Percentiles rank a stretch among this genome's conserved stretches.
phyloP scores from a whole-genome alignment of 1,284 basidiomycete genomes.

The Ganoderma lingzhi region DNA sequence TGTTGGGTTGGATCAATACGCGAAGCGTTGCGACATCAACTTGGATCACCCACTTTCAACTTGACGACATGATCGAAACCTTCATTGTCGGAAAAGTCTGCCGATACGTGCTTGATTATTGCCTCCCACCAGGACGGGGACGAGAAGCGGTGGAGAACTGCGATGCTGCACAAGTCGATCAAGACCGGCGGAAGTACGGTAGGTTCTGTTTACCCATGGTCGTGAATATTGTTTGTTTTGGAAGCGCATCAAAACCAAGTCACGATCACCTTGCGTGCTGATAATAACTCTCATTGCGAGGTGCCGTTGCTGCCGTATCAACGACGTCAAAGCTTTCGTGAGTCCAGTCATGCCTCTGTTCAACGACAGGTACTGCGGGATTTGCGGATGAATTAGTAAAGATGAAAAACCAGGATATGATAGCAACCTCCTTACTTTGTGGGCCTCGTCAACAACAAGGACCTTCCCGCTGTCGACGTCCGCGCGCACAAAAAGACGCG shows the following conservation, averaged over 20 bases:
- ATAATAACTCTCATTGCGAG: slow-evolving; percentile 76
- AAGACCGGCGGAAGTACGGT: slow-evolving; percentile 74
- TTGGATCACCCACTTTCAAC: slow-evolving; percentile 56
- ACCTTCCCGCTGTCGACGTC: slow-evolving; percentile 72
- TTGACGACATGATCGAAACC: slow-evolving; percentile 73
- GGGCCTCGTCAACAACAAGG: slow-evolving; percentile 77
- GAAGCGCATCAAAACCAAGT: neutral
- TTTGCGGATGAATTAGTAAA: slow-evolving; percentile 2
- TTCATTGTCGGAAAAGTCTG: slow-evolving; percentile 61
- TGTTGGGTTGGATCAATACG: slow-evolving; percentile 35
- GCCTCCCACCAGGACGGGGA: slow-evolving; percentile 80
- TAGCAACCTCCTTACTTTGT: slow-evolving; percentile 59
- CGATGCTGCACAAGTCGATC: slow-evolving; percentile 71
- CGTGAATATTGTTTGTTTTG: neutral
- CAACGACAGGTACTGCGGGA: slow-evolving; percentile 63
- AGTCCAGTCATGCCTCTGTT: slow-evolving; percentile 51
- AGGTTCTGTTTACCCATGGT: slow-evolving; percentile 57
- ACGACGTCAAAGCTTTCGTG: slow-evolving; percentile 61
- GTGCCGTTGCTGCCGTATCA: slow-evolving; percentile 77
- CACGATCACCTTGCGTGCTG: slow-evolving; percentile 66
- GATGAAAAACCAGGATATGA: neutral
- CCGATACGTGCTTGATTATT: slow-evolving; percentile 69
- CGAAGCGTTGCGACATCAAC: neutral
- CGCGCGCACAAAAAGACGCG: slow-evolving; percentile 70
- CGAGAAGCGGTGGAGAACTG: slow-evolving; percentile 75